Conservation (phyloP, 371 early-diverging fungal species). For the Zancudomyces culisetae region DNA sequence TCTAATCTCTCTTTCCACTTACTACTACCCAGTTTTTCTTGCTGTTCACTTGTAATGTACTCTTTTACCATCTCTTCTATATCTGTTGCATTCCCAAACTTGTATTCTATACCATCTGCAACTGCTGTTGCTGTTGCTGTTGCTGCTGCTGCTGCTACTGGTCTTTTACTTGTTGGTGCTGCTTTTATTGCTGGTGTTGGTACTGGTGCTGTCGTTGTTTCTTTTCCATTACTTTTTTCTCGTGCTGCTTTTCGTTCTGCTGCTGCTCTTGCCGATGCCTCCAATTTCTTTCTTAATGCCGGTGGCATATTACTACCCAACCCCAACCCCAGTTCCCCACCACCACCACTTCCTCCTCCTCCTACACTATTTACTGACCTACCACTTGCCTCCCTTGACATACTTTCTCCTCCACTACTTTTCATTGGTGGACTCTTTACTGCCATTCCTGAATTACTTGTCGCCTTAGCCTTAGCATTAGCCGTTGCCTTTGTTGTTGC, state of each 20-base stretch:
- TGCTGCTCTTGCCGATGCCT: conserved; percentile 32
- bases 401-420: conserved; percentile 8
- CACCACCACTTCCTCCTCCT: not conserved
- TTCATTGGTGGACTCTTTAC: not conserved
- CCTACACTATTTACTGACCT: not conserved
- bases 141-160: conserved; percentile 22
- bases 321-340: conserved; percentile 10
- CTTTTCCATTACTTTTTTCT: conserved; percentile 18
- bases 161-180: conserved; percentile 18
- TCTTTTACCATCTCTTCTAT: conserved; percentile 43
- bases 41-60: conserved; percentile 33
- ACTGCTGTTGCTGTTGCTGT: conserved; percentile 15
- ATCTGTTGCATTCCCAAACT: conserved; percentile 31
- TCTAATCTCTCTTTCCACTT: conserved; percentile 79
- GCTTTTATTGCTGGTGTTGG: conserved; percentile 23
- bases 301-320: conserved; percentile 24
- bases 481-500: not conserved
- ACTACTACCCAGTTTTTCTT: conserved; percentile 40
- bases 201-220: conserved; percentile 11
- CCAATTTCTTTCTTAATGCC: conserved; percentile 22
- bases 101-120: conserved; percentile 47
- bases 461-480: not conserved
- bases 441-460: not conserved
- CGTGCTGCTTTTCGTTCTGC: conserved; percentile 41
- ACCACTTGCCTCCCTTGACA: not conserved